phyloP scores from a whole-genome alignment of 2,329 filamentous ascomycete species.

The Aureobasidium sp. region DNA sequence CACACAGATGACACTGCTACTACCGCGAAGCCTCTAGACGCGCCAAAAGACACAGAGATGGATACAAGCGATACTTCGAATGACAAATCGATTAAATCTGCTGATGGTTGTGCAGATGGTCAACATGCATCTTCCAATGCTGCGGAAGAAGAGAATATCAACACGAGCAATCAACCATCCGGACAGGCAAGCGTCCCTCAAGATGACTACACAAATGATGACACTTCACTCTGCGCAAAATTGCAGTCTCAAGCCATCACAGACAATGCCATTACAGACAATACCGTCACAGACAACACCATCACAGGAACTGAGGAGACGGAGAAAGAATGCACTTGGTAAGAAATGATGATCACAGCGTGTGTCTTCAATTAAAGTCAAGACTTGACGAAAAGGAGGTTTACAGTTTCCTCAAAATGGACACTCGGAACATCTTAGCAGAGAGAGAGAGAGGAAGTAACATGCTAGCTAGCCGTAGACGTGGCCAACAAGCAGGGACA shows the following conservation, averaged over 20 bases:
- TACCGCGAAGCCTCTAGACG: not conserved
- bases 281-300: not conserved
- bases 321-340: not conserved
- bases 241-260: not conserved
- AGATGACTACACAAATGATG: not conserved
- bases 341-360: not conserved
- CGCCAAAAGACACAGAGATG: not conserved
- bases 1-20: not conserved
- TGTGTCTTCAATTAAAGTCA: not conserved
- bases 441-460: not conserved
- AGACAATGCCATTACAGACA: not conserved
- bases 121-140: not conserved
- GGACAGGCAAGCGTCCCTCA: not conserved
- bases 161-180: not conserved
- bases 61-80: not conserved
- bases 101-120: not conserved
- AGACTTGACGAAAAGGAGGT: not conserved
- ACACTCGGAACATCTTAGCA: not conserved
- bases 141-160: not conserved
- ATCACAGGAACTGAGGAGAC: not conserved
- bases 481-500: not conserved
- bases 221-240: too few species aligned
- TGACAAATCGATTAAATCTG: not conserved
- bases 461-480: not conserved
- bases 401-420: not conserved